Conservation (phyloP, 345 rosid species). For the Euphorbia pulcherrima region DNA sequence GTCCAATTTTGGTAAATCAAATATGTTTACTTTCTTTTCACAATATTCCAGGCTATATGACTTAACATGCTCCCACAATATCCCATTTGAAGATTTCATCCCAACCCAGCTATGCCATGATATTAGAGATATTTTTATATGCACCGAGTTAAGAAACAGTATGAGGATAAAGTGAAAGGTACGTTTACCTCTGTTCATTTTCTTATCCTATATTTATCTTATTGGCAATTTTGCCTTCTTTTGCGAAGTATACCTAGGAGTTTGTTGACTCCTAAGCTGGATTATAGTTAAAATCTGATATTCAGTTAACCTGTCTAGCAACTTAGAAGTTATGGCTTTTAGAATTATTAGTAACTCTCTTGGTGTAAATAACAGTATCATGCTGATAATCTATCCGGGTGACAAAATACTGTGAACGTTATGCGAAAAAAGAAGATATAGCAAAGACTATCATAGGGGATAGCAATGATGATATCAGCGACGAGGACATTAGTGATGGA, state of each 20-base stretch:
- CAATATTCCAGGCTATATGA: background rate
- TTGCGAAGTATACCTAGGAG: background rate
- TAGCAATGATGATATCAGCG: slow-evolving; percentile 27
- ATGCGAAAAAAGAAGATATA: slow-evolving; percentile 32
- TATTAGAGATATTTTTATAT: background rate
- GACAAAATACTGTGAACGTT: slow-evolving; percentile 34
- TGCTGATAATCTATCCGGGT: slow-evolving; percentile 8
- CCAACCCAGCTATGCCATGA: background rate
- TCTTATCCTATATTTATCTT: background rate
- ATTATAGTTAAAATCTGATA: background rate
- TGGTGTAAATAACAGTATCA: background rate
- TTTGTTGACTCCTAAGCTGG: background rate
- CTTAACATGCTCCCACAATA: background rate
- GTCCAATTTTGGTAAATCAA: slow-evolving; percentile 37
- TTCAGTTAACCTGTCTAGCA: slow-evolving; percentile 2
- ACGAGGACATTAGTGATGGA: slow-evolving; percentile 28
- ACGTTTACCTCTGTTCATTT: background rate
- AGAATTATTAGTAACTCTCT: background rate
- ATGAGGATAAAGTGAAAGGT: slow-evolving; percentile 39
- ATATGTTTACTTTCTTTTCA: background rate
- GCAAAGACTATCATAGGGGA: slow-evolving; percentile 17
- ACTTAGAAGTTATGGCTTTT: background rate
- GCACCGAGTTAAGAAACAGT: slow-evolving; percentile 22
- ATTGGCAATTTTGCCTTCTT: background rate
- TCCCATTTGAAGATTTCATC: no score